These are phyloP conservation scores for Schizosaccharomyces lindneri DNA, from an alignment of 805 yeast species.

Conservation along the genomic window DNA sequence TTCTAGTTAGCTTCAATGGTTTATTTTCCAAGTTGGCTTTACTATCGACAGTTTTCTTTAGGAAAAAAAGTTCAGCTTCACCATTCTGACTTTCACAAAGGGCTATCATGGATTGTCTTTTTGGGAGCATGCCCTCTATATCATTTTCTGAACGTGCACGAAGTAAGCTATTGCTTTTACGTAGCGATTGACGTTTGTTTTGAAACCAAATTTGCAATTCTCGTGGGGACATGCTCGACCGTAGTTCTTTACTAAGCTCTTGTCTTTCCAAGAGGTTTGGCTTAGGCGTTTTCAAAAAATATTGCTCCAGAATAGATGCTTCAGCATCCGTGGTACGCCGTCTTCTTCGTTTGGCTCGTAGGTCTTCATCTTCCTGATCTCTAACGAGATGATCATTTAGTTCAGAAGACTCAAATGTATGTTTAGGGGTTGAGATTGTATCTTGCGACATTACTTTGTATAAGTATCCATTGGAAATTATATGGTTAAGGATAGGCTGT, in stretches of 20 bases:
- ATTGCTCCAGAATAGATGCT: background rate
- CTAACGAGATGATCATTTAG: background rate
- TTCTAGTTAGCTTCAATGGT: too few relatives aligned
- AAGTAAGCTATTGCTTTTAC: background rate
- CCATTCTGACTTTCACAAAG: background rate
- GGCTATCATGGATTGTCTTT: background rate
- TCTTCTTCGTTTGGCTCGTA: background rate
- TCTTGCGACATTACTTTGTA: too few relatives aligned
- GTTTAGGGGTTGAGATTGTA: too few relatives aligned
- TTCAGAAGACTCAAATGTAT: background rate
- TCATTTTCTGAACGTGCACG: background rate
- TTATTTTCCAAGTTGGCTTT: too few relatives aligned
- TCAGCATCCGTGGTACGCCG: conserved; percentile 1
- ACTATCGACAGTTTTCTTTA: too few relatives aligned
- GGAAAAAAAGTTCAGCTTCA: background rate
- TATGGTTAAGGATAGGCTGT: too few relatives aligned
- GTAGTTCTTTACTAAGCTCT: conserved; percentile 40
- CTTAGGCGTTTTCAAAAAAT: background rate
- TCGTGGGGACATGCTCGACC: conserved; percentile 59
- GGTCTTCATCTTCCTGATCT: background rate
- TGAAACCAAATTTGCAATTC: conserved; percentile 83
- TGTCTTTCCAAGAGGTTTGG: conserved; percentile 7
- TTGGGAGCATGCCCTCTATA: too few relatives aligned
- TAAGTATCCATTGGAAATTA: too few relatives aligned
- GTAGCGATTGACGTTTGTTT: conserved; percentile 31